These are phyloP conservation scores for Aurifilum marmelostoma DNA, from an alignment of 2,329 filamentous ascomycete genomes.

Conservation along the genomic window DNA sequence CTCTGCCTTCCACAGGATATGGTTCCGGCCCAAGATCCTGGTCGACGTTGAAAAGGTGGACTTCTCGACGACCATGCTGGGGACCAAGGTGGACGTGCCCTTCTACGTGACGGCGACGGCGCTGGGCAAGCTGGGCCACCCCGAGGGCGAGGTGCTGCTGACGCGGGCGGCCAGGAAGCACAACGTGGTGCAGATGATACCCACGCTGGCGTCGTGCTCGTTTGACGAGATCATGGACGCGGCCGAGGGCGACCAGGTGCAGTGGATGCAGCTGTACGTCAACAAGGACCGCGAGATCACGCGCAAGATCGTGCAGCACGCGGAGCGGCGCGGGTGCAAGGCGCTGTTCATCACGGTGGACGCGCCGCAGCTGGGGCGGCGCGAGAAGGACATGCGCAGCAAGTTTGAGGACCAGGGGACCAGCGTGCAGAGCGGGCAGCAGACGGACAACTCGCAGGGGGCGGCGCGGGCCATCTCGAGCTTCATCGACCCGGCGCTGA, in stretches of 20 bases:
- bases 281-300: slow-evolving; percentile 96
- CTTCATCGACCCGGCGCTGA: slow-evolving; percentile 94
- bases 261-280: slow-evolving; percentile 97
- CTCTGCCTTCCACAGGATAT: slow-evolving; percentile 91
- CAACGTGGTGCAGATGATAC: slow-evolving; percentile 97
- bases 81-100: slow-evolving; percentile 79
- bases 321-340: slow-evolving; percentile 88
- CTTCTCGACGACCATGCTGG: slow-evolving; percentile 90
- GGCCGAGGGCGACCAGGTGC: slow-evolving; percentile 75
- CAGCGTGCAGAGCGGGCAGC: slow-evolving; percentile 75
- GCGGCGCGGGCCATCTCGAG: slow-evolving; percentile 92
- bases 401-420: slow-evolving; percentile 87
- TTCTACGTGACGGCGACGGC: slow-evolving; percentile 98
- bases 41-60: slow-evolving; percentile 89
- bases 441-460: slow-evolving; percentile 85
- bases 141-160: slow-evolving; percentile 90
- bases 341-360: slow-evolving; percentile 98
- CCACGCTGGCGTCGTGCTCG: slow-evolving; percentile 92
- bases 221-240: slow-evolving; percentile 98
- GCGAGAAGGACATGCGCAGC: slow-evolving; percentile 96
- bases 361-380: slow-evolving; percentile 88
- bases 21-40: slow-evolving; percentile 90
- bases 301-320: slow-evolving; percentile 85
- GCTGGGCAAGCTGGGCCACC: slow-evolving; percentile 90
- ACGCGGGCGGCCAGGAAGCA: slow-evolving; percentile 84